A percentile compares a stretch with the other conserved stretches of the same genome.
phyloP scores from a whole-genome alignment of 371 early-diverging fungal species.

The Lichtheimia corymbifera region DNA sequence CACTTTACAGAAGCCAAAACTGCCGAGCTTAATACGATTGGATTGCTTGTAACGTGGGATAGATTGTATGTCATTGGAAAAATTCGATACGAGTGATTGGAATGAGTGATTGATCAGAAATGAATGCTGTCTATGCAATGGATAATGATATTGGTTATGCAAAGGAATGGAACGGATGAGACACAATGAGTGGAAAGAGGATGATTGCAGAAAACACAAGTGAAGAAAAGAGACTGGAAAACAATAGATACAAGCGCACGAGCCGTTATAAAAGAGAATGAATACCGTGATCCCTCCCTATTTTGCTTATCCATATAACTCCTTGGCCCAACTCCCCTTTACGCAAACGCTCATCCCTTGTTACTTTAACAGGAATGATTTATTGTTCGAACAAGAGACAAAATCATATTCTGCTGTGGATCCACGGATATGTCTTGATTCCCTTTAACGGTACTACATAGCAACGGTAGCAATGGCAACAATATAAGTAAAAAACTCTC shows the following conservation, averaged over 20 bases:
- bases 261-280: background rate
- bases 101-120: background rate
- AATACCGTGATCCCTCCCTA: background rate
- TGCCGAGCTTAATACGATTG: conserved; percentile 19
- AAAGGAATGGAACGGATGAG: conserved; percentile 7
- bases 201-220: background rate
- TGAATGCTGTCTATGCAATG: background rate
- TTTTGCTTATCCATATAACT: background rate
- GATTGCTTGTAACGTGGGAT: conserved; percentile 25
- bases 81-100: background rate
- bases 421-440: background rate
- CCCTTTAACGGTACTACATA: conserved; percentile 11
- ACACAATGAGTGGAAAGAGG: conserved; percentile 6
- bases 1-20: conserved; percentile 16
- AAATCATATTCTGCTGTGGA: background rate
- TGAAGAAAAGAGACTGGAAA: background rate
- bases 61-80: conserved; percentile 17
- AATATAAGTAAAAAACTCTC: background rate
- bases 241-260: background rate
- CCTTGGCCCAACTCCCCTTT: background rate
- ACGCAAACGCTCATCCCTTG: background rate
- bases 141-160: background rate
- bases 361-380: conserved; percentile 1
- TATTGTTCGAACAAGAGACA: conserved; percentile 3
- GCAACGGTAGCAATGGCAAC: background rate